Evolutionary conservation across 1,139 yeast species (phyloP), one percentile per base, ranked within the genome.

Genomic region (Kluyveromyces sp.): DNA sequence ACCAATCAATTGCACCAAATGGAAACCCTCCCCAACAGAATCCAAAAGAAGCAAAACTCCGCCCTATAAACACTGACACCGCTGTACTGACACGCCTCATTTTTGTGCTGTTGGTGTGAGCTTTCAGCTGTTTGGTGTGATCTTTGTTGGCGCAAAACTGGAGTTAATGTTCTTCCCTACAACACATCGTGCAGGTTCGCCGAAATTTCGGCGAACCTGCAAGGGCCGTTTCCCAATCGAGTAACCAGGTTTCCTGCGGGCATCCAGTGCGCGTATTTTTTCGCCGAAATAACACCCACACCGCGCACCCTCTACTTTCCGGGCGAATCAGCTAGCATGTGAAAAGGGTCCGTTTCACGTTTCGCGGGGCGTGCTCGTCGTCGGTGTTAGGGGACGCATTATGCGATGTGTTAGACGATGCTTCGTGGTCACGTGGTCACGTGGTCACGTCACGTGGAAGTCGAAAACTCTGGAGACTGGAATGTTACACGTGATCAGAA

Each of bases 111-210:
- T 30, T 30, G 7, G 33, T 30, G 15, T n/a, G 17, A 6, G 15
- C 6, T 30, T 30, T n/a, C 33, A n/a, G n/a, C n/a, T n/a, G n/a
- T n/a, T n/a, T n/a, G n/a, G n/a, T n/a, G n/a, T n/a, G n/a, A n/a
- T 15, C 12, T 30, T 6, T 30, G 6, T 7, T n/a, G 17, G 15
- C 15, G 17, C 33, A 30, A 30, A 30, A 30, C 15, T n/a, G 33
- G 33, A n/a, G 15, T 30, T n/a, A 7, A 15, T 30, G 26, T 6
- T 22, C 9, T n/a, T n/a, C n/a, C n/a, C 8, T 22, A 22, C 26
- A 22, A 9, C 6, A 22, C 26, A 9, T 6, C 26, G 26, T 33
- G 36, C 36, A 33, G 12, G 36, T 2, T 33, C 36, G 36, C 39
- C 39, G 31, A 22, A 25, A 35, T 22, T 25, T 25, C 19, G 31